Base-by-base conservation (phyloP, 371 early-diverging fungal genomes). In the Rhizopus delemar region DNA sequence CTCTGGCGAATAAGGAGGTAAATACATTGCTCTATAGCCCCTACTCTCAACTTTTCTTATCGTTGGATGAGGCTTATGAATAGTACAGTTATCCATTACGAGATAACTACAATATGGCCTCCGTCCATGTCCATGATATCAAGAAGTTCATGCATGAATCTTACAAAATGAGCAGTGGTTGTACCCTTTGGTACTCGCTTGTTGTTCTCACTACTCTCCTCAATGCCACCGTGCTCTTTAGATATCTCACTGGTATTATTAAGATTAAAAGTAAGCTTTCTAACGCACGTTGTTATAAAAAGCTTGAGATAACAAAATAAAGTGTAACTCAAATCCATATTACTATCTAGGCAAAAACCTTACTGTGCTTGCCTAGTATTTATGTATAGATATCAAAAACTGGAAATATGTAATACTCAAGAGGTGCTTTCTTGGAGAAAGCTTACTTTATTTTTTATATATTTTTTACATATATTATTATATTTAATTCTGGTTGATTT, bases 81-180 rank as follows among this genome's bases (percentile, higher is more conserved):
- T 62, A 16, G 56, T 29, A 34, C 9, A 12, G 41, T 49, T 43
- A 43, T 56, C 43, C 43, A 61, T 35, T 41, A 61, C 51, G 34
- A 49, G 1, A 50, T 50, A 61, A 39, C 12, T 46, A 28, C 51
- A n/a, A 33, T 51, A 33, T 29, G 41, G 32, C 35, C 32, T 51
- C 34, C 43, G 35, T 58, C 58, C 39, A 51, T 41, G 35, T 58
- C 33, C 43, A 58, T 58, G 51, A 58, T 51, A 41, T 49, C 16
- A 56, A 56, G 39, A 39, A 57, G 49, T 31, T 38, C 50, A 50
- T 50, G 49, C 36, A 58, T 50, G 41, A 57, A 51, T 29, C 50
- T 58, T 41, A 51, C n/a, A 39, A 57, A 57, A 45, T 59, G 51
- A 15, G 41, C 57, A 50, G 57, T 57, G 38, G 57, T 50, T 50